Base-by-base conservation (phyloP, 176 grass and related monocot species). In the Thalia dealbata region DNA sequence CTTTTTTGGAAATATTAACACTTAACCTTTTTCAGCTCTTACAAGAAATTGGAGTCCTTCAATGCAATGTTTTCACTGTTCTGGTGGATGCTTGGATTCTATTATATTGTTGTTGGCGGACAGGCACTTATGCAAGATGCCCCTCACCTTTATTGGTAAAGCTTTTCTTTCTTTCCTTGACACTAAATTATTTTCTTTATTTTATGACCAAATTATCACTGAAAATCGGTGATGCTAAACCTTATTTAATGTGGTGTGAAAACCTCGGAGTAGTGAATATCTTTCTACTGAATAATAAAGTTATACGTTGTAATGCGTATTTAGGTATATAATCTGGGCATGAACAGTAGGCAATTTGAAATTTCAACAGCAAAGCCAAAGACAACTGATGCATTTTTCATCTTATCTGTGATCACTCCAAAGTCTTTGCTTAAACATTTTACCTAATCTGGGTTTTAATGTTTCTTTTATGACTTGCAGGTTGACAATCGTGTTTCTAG, bases 1-100 rank as follows among this genome's bases (percentile, higher is more conserved):
- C 0, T 71, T 28, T 25, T 16, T 7, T 48, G 45, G 61, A 28
- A 15, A 64, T 48, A 50, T 12, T 70, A 48, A 10, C 8, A 25
- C 18, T 71, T 71, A 15, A 51, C 11, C 59, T 12, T 8, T 70
- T 35, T 21, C 76, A 78, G 76, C 51, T 3, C 29, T 27, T 8
- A 70, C 23, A 78, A 60, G 64, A 60, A 60, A 70, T 44, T 78
- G 65, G 65, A 78, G 14, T 70, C 76, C 21, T 14, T 70, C 10
- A 78, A 70, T 70, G 76, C 76, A 44, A 59, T 78, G 66, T 60
- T 70, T 25, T 78, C 65, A 28, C 43, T 70, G 52, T 38, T 78
- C 14, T 78, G 76, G 76, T 70, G 76, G 76, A 69, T 78, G 50
- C 76, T 78, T 44, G 76, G 76, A 2, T 78, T 78, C 48, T 60